Evolutionary conservation across 2,329 filamentous ascomycete species (phyloP).

Genomic region (Monilinia aucupariae): DNA sequence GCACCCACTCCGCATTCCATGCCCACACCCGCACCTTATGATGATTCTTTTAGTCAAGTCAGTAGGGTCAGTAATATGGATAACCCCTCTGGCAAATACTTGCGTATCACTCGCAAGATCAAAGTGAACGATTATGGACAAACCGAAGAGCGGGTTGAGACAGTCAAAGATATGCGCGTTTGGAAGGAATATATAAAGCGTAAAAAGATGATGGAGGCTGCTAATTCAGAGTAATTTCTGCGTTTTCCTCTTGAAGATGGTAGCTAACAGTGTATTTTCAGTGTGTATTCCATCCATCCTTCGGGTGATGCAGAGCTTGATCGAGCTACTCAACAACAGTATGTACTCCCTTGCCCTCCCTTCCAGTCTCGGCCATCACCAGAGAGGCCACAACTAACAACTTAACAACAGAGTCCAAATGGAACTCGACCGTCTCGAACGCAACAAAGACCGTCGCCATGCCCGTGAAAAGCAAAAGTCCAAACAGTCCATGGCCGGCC

Average conservation of each 20-base stretch:
- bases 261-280: constrained; percentile 32
- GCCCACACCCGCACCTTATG: constrained; percentile 54
- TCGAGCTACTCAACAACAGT: constrained; percentile 54
- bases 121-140: constrained; percentile 57
- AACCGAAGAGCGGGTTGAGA: constrained; percentile 51
- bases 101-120: constrained; percentile 69
- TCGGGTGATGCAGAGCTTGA: constrained; percentile 65
- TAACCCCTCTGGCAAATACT: constrained; percentile 60
- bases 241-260: background rate
- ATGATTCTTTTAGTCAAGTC: constrained; percentile 76
- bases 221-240: constrained; percentile 56
- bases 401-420: constrained; percentile 51
- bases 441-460: constrained; percentile 85
- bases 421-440: constrained; percentile 77
- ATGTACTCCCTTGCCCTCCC: constrained; percentile 26
- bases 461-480: constrained; percentile 88
- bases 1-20: constrained; percentile 62
- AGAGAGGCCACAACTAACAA: background rate
- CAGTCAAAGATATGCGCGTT: constrained; percentile 74
- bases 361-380: too few relatives aligned
- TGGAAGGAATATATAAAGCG: constrained; percentile 84
- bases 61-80: constrained; percentile 58
- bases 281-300: constrained; percentile 54
- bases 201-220: constrained; percentile 42
- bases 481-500: constrained; percentile 31